Conservation (phyloP, 2,329 filamentous ascomycete species). For the Capronia americana region DNA sequence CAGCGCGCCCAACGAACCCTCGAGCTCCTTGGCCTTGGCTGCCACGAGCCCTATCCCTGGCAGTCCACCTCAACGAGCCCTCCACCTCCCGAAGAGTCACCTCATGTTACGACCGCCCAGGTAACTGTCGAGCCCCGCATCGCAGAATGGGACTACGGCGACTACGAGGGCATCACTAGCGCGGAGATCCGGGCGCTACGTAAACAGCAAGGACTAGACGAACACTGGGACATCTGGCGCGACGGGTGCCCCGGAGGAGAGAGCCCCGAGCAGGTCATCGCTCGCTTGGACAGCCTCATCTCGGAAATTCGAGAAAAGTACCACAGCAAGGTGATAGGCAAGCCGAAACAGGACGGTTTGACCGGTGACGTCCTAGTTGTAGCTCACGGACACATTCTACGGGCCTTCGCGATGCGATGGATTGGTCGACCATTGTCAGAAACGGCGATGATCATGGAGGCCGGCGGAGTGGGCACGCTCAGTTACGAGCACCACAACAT, state of each 20-base stretch:
- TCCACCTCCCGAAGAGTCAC: conserved; percentile 42
- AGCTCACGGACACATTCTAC: conserved; percentile 86
- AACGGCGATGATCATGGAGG: conserved; percentile 82
- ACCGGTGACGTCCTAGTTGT: conserved; percentile 75
- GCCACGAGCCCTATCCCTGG: conserved; percentile 75
- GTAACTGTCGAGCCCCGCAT: conserved; percentile 75
- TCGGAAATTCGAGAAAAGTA: conserved; percentile 71
- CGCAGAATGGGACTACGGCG: conserved; percentile 86
- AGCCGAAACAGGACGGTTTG: conserved; percentile 50
- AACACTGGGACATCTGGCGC: conserved; percentile 83
- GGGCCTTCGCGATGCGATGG: conserved; percentile 90
- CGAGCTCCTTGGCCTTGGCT: conserved; percentile 79
- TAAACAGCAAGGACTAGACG: conserved; percentile 60
- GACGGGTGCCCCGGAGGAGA: conserved; percentile 87
- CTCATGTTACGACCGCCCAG: conserved; percentile 62
- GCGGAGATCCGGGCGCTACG: conserved; percentile 68
- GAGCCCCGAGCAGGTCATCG: conserved; percentile 75
- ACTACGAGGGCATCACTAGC: conserved; percentile 82
- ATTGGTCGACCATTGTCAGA: conserved; percentile 73
- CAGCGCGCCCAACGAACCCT: conserved; percentile 86
- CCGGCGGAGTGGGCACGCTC: conserved; percentile 80
- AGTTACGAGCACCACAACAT: conserved; percentile 84
- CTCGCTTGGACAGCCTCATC: conserved; percentile 77
- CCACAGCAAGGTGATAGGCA: conserved; percentile 68
- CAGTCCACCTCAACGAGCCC: conserved; percentile 42